These are phyloP conservation scores for Coprinellus micaceus DNA, from an alignment of 768 basidiomycete genomes.

Conservation along the genomic window DNA sequence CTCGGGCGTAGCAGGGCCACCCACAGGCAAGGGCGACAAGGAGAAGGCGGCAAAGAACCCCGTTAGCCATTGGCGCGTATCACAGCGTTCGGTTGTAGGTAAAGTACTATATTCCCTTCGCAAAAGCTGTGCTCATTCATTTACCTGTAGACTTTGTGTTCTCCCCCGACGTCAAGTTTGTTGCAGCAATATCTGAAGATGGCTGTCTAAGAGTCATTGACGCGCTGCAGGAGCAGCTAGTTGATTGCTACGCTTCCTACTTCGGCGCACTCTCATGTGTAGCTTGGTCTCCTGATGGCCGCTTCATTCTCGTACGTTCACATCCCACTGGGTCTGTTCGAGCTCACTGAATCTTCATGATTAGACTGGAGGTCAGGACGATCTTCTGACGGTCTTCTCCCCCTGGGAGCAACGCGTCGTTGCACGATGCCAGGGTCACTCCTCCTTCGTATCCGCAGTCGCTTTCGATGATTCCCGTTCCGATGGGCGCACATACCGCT, in stretches of 20 bases:
- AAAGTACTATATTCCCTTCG: slow-evolving; percentile 18
- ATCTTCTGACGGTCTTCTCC: slow-evolving; percentile 90
- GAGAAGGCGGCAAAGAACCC: slow-evolving; percentile 79
- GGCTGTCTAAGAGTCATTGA: slow-evolving; percentile 90
- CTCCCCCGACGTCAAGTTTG: slow-evolving; percentile 87
- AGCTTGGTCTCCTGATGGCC: slow-evolving; percentile 93
- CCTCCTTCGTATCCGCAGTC: slow-evolving; percentile 86
- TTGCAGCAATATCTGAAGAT: slow-evolving; percentile 90
- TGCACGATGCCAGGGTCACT: slow-evolving; percentile 95
- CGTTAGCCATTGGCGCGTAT: slow-evolving; percentile 86
- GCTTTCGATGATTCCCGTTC: slow-evolving; percentile 89
- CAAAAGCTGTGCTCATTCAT: background rate
- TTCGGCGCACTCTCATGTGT: slow-evolving; percentile 90
- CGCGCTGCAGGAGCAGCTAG: slow-evolving; percentile 83
- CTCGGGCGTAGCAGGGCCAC: slow-evolving; percentile 33
- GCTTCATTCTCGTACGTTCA: slow-evolving; percentile 75
- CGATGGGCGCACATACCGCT: slow-evolving; percentile 88
- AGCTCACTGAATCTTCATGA: too few relatives aligned
- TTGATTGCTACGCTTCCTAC: slow-evolving; percentile 92
- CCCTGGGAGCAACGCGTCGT: slow-evolving; percentile 93
- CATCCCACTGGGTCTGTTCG: too few relatives aligned
- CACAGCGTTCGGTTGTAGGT: slow-evolving; percentile 71
- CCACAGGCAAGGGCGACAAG: slow-evolving; percentile 43
- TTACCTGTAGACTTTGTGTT: slow-evolving; percentile 73
- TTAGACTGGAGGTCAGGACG: slow-evolving; percentile 95